Evolutionary conservation across 1,139 yeast genomes (phyloP).

Genomic region (Tardiomyces blankii): DNA sequence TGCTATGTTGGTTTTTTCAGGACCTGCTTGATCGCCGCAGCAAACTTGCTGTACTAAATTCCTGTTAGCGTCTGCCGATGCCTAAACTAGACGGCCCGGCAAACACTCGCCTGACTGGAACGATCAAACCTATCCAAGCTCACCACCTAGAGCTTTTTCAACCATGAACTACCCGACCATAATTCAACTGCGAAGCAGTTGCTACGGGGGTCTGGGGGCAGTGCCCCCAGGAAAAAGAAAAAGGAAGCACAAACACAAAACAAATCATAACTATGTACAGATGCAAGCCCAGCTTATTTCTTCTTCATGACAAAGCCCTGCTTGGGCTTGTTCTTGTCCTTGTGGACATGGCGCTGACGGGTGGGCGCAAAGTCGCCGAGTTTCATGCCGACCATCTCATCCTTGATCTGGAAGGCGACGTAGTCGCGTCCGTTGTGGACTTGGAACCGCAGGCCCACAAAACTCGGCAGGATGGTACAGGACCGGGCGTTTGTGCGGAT

Average conservation of each 20-base stretch:
- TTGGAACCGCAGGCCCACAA: constrained; percentile 88
- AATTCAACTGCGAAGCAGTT: no score
- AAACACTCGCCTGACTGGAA: no score
- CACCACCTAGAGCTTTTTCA: no score
- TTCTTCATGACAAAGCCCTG: neutral
- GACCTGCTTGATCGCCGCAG: no score
- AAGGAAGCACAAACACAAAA: neutral
- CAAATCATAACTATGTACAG: neutral
- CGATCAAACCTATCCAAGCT: no score
- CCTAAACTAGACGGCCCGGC: no score
- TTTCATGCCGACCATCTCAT: constrained; percentile 97
- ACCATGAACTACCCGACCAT: no score
- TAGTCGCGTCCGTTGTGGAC: constrained; percentile 94
- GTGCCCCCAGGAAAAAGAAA: neutral
- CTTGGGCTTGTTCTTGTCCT: constrained; percentile 30
- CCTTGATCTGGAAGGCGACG: constrained; percentile 76
- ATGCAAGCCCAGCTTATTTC: neutral
- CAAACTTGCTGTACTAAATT: no score
- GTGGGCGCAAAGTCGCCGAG: constrained; percentile 95
- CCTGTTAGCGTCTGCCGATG: no score
- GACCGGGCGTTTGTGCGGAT: constrained; percentile 90
- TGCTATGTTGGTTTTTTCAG: no score
- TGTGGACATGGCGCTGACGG: constrained; percentile 74
- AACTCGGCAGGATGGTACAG: constrained; percentile 89
- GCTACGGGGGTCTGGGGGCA: no score